A percentile compares a stretch with the other conserved stretches of the same genome.
Evolutionary conservation across 1,284 basidiomycete genomes (phyloP).

Genomic region (Schizophyllum commune): DNA sequence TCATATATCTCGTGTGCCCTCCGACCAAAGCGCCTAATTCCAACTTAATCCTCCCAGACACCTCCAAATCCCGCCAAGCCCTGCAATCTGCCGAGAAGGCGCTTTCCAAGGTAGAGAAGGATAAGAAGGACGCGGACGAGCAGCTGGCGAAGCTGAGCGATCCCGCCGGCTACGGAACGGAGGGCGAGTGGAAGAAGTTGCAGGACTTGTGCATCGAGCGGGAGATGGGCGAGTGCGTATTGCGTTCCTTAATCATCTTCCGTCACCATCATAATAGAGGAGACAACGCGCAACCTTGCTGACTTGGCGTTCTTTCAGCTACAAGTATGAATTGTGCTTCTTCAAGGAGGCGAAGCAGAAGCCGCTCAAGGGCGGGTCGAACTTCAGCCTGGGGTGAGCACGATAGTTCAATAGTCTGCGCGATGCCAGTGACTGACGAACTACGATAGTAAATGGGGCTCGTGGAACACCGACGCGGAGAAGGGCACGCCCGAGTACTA

Average conservation of each 20-base stretch:
- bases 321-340: slow-evolving; percentile 95
- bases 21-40: no score
- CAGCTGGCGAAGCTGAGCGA: slow-evolving; percentile 60
- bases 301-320: slow-evolving; percentile 38
- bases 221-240: slow-evolving; percentile 80
- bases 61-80: slow-evolving; percentile 56
- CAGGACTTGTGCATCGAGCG: slow-evolving; percentile 77
- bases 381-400: slow-evolving; percentile 79
- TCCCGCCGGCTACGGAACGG: slow-evolving; percentile 61
- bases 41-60: no score
- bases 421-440: background rate
- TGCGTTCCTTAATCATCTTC: background rate
- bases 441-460: slow-evolving; percentile 56
- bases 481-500: slow-evolving; percentile 72
- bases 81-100: slow-evolving; percentile 53
- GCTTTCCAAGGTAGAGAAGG: slow-evolving; percentile 37
- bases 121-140: slow-evolving; percentile 40
- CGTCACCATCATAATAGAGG: no score
- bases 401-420: slow-evolving; percentile 4
- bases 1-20: slow-evolving; percentile 22
- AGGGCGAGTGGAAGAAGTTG: slow-evolving; percentile 96
- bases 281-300: no score
- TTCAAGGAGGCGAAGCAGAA: slow-evolving; percentile 88
- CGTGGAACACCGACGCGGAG: slow-evolving; percentile 62
- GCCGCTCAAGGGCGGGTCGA: slow-evolving; percentile 73